These are phyloP conservation scores for Punctularia strigosozonata DNA, from an alignment of 768 basidiomycete species.

Conservation along the genomic window DNA sequence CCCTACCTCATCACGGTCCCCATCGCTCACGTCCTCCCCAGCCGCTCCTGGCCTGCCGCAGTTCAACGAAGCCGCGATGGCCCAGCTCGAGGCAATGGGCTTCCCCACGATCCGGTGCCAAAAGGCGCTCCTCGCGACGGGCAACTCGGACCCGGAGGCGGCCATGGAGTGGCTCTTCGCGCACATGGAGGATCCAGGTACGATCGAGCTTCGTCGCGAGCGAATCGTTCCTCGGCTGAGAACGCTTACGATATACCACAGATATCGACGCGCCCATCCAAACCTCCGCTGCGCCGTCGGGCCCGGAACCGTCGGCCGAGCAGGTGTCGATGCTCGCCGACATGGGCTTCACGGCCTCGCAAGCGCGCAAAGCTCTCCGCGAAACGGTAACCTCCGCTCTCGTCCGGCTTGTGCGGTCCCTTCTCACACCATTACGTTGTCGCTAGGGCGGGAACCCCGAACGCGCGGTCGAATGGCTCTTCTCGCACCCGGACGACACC, in stretches of 20 bases:
- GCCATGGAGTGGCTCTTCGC: slow-evolving; percentile 96
- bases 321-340: slow-evolving; percentile 67
- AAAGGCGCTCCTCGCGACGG: slow-evolving; percentile 84
- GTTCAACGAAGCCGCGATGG: slow-evolving; percentile 67
- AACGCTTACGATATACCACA: slow-evolving; percentile 15
- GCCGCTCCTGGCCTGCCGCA: slow-evolving; percentile 34
- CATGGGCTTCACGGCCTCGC: slow-evolving; percentile 84
- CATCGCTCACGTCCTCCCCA: slow-evolving; percentile 3
- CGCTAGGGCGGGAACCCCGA: slow-evolving; percentile 60
- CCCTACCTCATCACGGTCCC: neutral
- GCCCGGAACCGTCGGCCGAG: slow-evolving; percentile 52
- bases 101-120: slow-evolving; percentile 81
- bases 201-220: slow-evolving; percentile 9
- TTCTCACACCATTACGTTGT: neutral
- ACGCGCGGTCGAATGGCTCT: slow-evolving; percentile 92
- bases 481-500: slow-evolving; percentile 81
- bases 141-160: slow-evolving; percentile 56
- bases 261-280: slow-evolving; percentile 81
- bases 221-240: neutral
- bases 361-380: slow-evolving; percentile 77
- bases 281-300: slow-evolving; percentile 15
- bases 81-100: slow-evolving; percentile 79
- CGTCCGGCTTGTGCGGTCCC: neutral
- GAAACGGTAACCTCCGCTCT: slow-evolving; percentile 54
- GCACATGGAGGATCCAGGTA: slow-evolving; percentile 93